A percentile compares a stretch with the other conserved stretches of the same genome.
Conservation (phyloP, 208 protist species). For the Leishmania tropica region DNA sequence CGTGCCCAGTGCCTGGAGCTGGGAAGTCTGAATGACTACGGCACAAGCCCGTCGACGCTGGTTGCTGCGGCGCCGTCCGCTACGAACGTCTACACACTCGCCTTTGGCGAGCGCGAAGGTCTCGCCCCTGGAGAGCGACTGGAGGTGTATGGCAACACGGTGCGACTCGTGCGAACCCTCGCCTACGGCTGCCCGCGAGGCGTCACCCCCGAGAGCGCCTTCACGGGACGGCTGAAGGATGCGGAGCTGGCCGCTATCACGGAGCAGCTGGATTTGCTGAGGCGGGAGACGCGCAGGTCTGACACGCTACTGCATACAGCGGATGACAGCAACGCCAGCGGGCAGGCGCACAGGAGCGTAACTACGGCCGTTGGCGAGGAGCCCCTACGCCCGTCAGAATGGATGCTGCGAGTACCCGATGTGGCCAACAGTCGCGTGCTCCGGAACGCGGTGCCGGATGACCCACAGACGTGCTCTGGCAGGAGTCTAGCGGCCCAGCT, state of each 20-base stretch:
- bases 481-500: conserved; percentile 18
- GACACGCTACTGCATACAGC: background rate
- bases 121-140: conserved; percentile 64
- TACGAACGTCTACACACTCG: conserved; percentile 76
- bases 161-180: conserved; percentile 54
- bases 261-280: conserved; percentile 29
- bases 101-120: conserved; percentile 67
- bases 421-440: conserved; percentile 23
- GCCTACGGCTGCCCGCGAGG: conserved; percentile 51
- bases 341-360: background rate
- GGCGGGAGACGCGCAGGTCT: conserved; percentile 13
- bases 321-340: background rate
- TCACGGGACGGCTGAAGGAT: conserved; percentile 24
- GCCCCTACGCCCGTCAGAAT: background rate
- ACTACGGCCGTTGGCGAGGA: background rate
- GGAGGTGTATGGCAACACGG: conserved; percentile 57
- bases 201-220: conserved; percentile 21
- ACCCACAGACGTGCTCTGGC: conserved; percentile 3
- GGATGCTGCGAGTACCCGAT: conserved; percentile 23
- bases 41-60: conserved; percentile 38
- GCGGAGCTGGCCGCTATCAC: conserved; percentile 31
- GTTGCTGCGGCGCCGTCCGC: conserved; percentile 43
- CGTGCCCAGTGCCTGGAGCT: conserved; percentile 40
- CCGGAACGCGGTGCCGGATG: conserved; percentile 1
- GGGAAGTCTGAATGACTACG: conserved; percentile 39